phyloP scores from a whole-genome alignment of 352 stramenopile genomes.

The Ochromonadaceae sp. region DNA sequence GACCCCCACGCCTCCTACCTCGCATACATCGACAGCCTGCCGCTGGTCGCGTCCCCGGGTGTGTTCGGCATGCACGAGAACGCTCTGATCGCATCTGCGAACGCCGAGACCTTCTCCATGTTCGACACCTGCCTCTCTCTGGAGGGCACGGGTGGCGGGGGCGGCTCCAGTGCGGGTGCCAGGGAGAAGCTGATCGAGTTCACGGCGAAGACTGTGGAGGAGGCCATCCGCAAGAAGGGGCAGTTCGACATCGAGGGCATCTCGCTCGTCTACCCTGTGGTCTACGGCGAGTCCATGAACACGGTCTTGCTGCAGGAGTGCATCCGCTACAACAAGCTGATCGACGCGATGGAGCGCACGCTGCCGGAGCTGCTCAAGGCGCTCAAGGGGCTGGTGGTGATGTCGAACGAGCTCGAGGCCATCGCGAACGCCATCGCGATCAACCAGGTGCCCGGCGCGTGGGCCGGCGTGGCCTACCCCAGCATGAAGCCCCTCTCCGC shows the following conservation, averaged over 20 bases:
- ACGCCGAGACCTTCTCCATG: constrained; percentile 74
- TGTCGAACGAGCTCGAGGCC: constrained; percentile 78
- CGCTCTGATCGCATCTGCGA: constrained; percentile 78
- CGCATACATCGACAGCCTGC: constrained; percentile 75
- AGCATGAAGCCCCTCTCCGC: constrained; percentile 70
- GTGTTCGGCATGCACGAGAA: constrained; percentile 86
- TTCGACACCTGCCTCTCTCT: constrained; percentile 76
- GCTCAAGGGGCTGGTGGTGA: constrained; percentile 78
- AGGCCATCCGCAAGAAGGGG: constrained; percentile 35
- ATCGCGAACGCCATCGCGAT: constrained; percentile 69
- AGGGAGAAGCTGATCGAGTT: constrained; percentile 45
- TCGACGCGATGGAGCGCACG: constrained; percentile 58
- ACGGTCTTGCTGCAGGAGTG: constrained; percentile 83
- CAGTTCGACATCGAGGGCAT: constrained; percentile 76
- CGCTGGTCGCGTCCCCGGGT: constrained; percentile 65
- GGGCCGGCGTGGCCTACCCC: constrained; percentile 63
- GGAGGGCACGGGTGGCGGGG: constrained; percentile 37
- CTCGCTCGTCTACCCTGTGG: constrained; percentile 62
- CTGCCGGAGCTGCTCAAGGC: constrained; percentile 68
- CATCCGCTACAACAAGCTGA: constrained; percentile 80
- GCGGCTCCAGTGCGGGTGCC: constrained; percentile 30
- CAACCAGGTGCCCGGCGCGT: constrained; percentile 66
- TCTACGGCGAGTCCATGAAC: constrained; percentile 86
- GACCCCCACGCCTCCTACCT: constrained; percentile 58
- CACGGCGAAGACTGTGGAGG: constrained; percentile 61